Conservation (phyloP, 2,329 filamentous ascomycete genomes). For the Passalora sequoiae region DNA sequence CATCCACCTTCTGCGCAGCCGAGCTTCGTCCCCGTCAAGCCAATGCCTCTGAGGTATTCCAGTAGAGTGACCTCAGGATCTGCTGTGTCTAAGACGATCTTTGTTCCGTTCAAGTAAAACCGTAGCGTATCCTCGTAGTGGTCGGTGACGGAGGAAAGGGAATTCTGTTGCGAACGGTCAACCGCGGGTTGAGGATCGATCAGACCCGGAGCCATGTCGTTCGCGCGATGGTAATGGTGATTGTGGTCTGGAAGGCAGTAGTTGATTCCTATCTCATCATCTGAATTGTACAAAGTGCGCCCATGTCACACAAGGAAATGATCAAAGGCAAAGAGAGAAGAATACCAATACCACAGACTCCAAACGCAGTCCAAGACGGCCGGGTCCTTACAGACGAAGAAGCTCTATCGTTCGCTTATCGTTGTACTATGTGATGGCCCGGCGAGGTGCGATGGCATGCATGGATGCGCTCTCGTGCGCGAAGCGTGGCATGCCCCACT, state of each 20-base stretch:
- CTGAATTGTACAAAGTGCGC: neutral
- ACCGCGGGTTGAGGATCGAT: slow-evolving; percentile 49
- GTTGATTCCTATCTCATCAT: too few species aligned
- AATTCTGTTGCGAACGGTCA: slow-evolving; percentile 39
- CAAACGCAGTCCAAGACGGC: too few species aligned
- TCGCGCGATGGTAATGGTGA: neutral
- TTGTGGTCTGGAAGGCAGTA: neutral
- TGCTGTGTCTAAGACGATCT: slow-evolving; percentile 75
- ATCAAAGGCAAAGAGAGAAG: too few species aligned
- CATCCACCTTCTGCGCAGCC: slow-evolving; percentile 96
- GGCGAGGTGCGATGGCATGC: too few species aligned
- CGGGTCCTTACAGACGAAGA: too few species aligned
- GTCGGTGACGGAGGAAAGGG: slow-evolving; percentile 61
- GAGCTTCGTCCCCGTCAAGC: slow-evolving; percentile 90
- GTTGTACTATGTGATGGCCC: too few species aligned
- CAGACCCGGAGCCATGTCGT: slow-evolving; percentile 54
- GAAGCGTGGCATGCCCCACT: too few species aligned
- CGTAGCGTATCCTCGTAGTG: slow-evolving; percentile 79
- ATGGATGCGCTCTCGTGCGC: too few species aligned
- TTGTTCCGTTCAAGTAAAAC: slow-evolving; percentile 94
- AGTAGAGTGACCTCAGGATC: slow-evolving; percentile 89
- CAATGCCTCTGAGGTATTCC: slow-evolving; percentile 88
- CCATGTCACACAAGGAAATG: too few species aligned
- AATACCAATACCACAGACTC: too few species aligned
- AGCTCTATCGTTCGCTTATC: too few species aligned